Evolutionary conservation across 192 early-diverging fungal species (phyloP), one percentile per base, ranked within the genome.

Genomic region (Linnemannia exigua): DNA sequence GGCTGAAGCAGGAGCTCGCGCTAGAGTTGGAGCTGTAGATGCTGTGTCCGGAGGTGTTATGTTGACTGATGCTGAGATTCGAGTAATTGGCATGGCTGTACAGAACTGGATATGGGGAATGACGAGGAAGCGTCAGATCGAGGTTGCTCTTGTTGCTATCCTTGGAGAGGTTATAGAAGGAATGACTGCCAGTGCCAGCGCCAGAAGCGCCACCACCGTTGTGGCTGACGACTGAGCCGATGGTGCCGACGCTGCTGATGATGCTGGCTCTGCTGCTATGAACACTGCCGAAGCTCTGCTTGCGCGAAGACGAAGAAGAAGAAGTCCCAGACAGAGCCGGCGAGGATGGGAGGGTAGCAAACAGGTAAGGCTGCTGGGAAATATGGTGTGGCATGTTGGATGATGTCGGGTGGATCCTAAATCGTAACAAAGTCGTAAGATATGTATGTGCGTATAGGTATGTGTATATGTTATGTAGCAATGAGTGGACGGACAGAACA

Each of bases 91-190:
- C 63, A 61, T 82, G 67, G 61, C 50, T 71, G 69, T 76, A 76
- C 9, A 82, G 44, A 15, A 75, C 51, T 47, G 68, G 50, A 52
- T 75, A 79, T 61, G 66, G 77, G 73, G 61, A 54, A 35, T 82
- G 70, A n/a, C 31, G 51, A 33, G 17, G 75, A 61, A 58, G 67
- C 58, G 74, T 72, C 5, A 85, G 41, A 28, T 85, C 83, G 3
- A 85, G n/a, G 46, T 79, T 85, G 31, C 83, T 79, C 41, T 70
- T 85, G 54, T 85, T 85, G 36, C 77, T 75, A 1, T 79, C 67
- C n/a, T 70, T 79, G 41, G 77, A 74, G 6, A 85, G 83, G 77
- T 75, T 85, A 46, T 85, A 85, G 58, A 85, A 85, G 46, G 82
- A 79, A 33, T 68, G 70, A 9, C n/a, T 33, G 16, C 25, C 20